phyloP scores from a whole-genome alignment of 495 filamentous ascomycete genomes.

The Daldinia childiae region DNA sequence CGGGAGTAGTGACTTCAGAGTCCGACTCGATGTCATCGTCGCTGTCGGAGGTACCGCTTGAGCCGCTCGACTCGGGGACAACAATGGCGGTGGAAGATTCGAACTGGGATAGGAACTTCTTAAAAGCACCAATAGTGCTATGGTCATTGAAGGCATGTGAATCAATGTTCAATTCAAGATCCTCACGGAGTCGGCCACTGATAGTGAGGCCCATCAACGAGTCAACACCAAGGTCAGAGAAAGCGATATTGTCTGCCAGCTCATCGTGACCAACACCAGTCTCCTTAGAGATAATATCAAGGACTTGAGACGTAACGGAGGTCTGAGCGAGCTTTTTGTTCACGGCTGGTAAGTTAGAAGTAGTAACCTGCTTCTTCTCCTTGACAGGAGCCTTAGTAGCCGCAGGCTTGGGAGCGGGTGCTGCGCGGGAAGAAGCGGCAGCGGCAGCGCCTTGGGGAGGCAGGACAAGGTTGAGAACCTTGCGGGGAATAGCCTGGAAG shows the following conservation, averaged over 20 bases:
- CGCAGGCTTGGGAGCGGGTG: slow-evolving; percentile 53
- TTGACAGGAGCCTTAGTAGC: slow-evolving; percentile 53
- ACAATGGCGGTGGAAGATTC: slow-evolving; percentile 47
- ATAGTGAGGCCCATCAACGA: slow-evolving; percentile 67
- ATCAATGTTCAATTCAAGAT: slow-evolving; percentile 66
- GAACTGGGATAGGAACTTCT: slow-evolving; percentile 62
- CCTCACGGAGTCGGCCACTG: slow-evolving; percentile 62
- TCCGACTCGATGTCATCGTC: slow-evolving; percentile 56
- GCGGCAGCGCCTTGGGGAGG: slow-evolving; percentile 64
- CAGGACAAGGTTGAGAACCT: slow-evolving; percentile 71
- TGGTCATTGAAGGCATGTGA: slow-evolving; percentile 62
- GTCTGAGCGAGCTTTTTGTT: slow-evolving; percentile 52
- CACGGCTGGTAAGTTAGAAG: slow-evolving; percentile 53
- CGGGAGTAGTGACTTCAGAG: slow-evolving; percentile 59
- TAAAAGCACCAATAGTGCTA: slow-evolving; percentile 68
- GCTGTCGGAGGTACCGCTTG: slow-evolving; percentile 50
- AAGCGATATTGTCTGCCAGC: slow-evolving; percentile 63
- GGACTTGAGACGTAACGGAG: slow-evolving; percentile 56
- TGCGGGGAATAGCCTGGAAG: slow-evolving; percentile 73
- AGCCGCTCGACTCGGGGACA: slow-evolving; percentile 48
- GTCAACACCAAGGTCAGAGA: slow-evolving; percentile 68
- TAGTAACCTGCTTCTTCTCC: slow-evolving; percentile 56
- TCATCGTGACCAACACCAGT: slow-evolving; percentile 70
- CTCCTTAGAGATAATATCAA: slow-evolving; percentile 73
- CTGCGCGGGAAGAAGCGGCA: slow-evolving; percentile 42